Evolutionary conservation across 2,329 filamentous ascomycete genomes (phyloP), one percentile per base, ranked within the genome.

Genomic region (Akanthomyces uredinophilus): DNA sequence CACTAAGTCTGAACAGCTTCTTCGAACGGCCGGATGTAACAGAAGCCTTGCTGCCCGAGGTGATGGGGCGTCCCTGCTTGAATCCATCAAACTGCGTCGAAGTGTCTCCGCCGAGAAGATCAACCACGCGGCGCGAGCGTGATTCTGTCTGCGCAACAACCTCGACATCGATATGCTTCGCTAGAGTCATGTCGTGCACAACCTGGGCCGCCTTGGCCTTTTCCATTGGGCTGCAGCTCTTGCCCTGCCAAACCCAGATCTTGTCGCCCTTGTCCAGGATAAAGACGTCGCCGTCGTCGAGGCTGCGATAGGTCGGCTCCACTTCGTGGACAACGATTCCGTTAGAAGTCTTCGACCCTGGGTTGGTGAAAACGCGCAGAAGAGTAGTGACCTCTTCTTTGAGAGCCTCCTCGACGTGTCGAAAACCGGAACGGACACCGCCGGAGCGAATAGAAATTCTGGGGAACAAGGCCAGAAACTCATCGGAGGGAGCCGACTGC

Each of bases 241-340:
- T 80, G 56, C 87, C 87, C 74, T 89, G 87, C 87, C 87, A 90
- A 4, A 88, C 83, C 79, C 83, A 88, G 66, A 89, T 86, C 75
- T 88, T 88, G 55, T 83, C 77, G 27, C 81, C 81, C 58, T 78
- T 79, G 66, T 89, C 87, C 49, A 89, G 72, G 16, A 89, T 77
- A 66, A 89, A 89, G 2, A 89, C 87, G 68, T 90, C 87, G 58
- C 76, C 76, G 63, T 88, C 86, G 66, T 89, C 86, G 37, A 89
- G 78, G 67, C 83, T 88, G 66, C 76, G 68, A 81, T 83, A 87
- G 0, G 75, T 80, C 3, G 86, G 84, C 65, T 84, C 79, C 1
- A 89, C 87, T 70, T 89, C 87, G 69, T 85, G 78, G 11, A 88
- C 85, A 37, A 89, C 77, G 11, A 87, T 72, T n/a, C 76, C 72